phyloP scores from a whole-genome alignment of 1,284 basidiomycete genomes.

The Irpex sp. region DNA sequence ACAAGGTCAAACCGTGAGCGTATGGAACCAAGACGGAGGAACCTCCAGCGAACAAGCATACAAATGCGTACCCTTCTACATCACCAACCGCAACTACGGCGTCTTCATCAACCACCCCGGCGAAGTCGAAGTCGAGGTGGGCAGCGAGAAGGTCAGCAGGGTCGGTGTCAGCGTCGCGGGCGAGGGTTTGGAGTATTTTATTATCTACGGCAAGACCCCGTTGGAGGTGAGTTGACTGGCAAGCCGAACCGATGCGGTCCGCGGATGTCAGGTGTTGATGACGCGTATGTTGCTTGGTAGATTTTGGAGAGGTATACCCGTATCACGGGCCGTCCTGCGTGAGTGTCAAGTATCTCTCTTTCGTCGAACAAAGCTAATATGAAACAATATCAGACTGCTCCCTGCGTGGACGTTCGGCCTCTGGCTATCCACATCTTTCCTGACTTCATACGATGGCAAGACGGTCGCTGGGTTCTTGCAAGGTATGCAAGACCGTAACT shows the following conservation, averaged over 20 bases:
- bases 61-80: constrained; percentile 72
- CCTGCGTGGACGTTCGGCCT: constrained; percentile 74
- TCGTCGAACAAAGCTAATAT: neutral
- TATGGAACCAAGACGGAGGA: constrained; percentile 74
- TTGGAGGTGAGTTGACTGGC: constrained; percentile 41
- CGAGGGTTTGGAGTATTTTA: constrained; percentile 61
- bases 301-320: constrained; percentile 60
- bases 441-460: constrained; percentile 63
- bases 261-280: neutral
- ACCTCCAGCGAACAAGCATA: constrained; percentile 73
- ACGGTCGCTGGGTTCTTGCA: constrained; percentile 68
- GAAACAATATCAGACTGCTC: constrained; percentile 40
- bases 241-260: neutral
- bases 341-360: constrained; percentile 18
- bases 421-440: constrained; percentile 76
- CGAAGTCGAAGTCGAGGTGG: constrained; percentile 75
- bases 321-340: constrained; percentile 66
- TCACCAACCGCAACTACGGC: constrained; percentile 68
- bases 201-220: constrained; percentile 65
- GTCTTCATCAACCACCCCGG: constrained; percentile 76
- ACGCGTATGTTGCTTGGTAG: constrained; percentile 24
- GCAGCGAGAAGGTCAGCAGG: constrained; percentile 70
- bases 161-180: constrained; percentile 67
- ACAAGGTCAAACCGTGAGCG: constrained; percentile 54
- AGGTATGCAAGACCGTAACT: constrained; percentile 66